Evolutionary conservation across 345 rosid genomes (phyloP).

Genomic region (Murraya koenigii): DNA sequence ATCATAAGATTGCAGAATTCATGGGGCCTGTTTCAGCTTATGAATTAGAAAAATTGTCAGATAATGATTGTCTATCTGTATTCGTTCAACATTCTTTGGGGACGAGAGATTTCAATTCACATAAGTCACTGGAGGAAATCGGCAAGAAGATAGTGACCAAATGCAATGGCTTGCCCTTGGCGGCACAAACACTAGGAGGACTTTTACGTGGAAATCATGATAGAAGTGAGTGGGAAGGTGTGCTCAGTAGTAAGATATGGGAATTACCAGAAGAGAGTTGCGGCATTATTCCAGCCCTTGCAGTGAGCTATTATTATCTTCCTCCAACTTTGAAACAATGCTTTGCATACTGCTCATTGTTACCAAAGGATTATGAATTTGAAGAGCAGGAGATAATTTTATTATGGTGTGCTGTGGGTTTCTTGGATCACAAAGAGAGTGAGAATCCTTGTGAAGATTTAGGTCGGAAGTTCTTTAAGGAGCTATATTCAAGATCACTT

Average conservation of each 20-base stretch:
- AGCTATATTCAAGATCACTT: neutral
- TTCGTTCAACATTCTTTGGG: neutral
- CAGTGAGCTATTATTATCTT: neutral
- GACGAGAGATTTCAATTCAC: neutral
- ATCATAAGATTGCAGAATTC: neutral
- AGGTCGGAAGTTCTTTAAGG: neutral
- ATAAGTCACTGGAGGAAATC: neutral
- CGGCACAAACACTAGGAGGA: neutral
- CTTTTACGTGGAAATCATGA: neutral
- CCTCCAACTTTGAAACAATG: neutral
- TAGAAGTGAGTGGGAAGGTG: neutral
- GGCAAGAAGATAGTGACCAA: neutral
- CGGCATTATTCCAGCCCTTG: neutral
- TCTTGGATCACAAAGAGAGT: neutral
- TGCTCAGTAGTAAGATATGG: neutral
- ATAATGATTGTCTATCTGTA: neutral
- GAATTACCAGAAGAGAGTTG: neutral
- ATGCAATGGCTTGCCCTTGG: neutral
- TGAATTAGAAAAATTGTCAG: neutral
- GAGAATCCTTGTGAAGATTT: neutral
- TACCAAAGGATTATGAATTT: constrained; percentile 14
- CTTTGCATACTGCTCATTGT: constrained; percentile 7
- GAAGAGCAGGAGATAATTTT: neutral
- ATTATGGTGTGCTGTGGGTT: constrained; percentile 8
- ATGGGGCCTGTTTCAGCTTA: neutral